Percentiles rank a stretch among this genome's conserved stretches.
These are phyloP conservation scores for Syzygium aqueum DNA, from an alignment of 345 rosid genomes.

Conservation along the genomic window DNA sequence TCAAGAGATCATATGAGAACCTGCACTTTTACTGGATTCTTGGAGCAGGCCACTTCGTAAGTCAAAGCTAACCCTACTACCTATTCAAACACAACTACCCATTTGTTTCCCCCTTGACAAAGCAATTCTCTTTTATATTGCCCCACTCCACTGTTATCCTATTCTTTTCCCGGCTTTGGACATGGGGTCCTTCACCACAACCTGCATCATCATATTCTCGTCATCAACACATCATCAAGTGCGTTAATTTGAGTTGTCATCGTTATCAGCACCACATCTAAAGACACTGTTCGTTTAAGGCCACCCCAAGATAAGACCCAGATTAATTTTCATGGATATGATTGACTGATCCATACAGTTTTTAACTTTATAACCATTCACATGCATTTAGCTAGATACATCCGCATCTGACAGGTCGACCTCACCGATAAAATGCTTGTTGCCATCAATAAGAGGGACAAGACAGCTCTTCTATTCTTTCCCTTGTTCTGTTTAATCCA, in stretches of 20 bases:
- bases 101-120: not conserved
- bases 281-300: not conserved
- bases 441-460: not conserved
- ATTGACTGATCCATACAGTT: not conserved
- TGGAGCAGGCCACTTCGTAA: constrained; percentile 97
- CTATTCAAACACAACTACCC: not conserved
- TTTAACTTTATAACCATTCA: not conserved
- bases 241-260: not conserved
- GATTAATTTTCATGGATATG: not conserved
- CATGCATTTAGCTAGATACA: not conserved
- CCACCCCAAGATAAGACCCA: not conserved
- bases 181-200: not conserved
- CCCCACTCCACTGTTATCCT: not conserved
- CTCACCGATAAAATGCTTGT: not conserved
- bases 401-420: not conserved
- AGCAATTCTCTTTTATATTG: not conserved
- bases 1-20: constrained; percentile 63
- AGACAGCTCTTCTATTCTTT: not conserved
- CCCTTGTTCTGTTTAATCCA: not conserved
- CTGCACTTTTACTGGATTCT: constrained; percentile 87
- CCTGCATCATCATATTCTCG: not conserved
- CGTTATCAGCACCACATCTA: not conserved
- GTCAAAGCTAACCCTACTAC: constrained; percentile 20
- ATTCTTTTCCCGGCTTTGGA: not conserved
- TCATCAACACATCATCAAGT: not conserved